Evolutionary conservation across 257 asterid species (phyloP).

Genomic region (Lantana camara): DNA sequence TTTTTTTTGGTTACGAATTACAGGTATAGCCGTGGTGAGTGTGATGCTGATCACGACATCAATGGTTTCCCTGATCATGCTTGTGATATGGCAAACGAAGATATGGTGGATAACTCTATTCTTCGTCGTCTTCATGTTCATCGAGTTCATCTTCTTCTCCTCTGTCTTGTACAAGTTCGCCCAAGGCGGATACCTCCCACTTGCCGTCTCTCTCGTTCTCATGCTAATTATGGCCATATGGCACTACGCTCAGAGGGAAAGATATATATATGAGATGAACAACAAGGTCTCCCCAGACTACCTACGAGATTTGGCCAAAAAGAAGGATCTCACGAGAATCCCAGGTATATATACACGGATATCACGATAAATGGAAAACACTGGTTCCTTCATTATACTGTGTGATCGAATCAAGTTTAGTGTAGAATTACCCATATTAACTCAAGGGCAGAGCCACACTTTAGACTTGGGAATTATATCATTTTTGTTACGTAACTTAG

Average conservation of each 20-base stretch:
- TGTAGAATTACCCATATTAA: too few relatives aligned
- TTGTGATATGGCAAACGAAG: conserved; percentile 63
- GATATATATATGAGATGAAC: conserved; percentile 56
- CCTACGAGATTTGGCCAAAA: conserved; percentile 41
- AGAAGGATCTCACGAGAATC: conserved; percentile 32
- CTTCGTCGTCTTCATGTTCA: conserved; percentile 31
- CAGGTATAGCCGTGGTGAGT: conserved; percentile 70
- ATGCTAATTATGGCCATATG: conserved; percentile 63
- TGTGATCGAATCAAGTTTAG: too few relatives aligned
- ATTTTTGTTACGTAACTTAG: too few relatives aligned
- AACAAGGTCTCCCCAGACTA: conserved; percentile 57
- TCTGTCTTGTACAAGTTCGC: conserved; percentile 60
- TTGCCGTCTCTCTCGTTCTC: conserved; percentile 47
- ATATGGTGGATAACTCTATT: conserved; percentile 52
- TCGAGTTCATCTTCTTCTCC: conserved; percentile 51
- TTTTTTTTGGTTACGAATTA: not conserved
- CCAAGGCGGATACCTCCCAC: conserved; percentile 72
- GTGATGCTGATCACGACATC: conserved; percentile 68
- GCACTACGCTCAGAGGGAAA: conserved; percentile 58
- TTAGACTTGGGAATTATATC: too few relatives aligned
- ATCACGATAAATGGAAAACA: too few relatives aligned
- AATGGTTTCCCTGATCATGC: conserved; percentile 58
- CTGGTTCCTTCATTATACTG: too few relatives aligned
- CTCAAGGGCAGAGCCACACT: too few relatives aligned
- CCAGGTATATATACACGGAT: conserved; percentile 50